phyloP scores from a whole-genome alignment of 192 early-diverging fungal species.

The Paraglomus brasilianum region DNA sequence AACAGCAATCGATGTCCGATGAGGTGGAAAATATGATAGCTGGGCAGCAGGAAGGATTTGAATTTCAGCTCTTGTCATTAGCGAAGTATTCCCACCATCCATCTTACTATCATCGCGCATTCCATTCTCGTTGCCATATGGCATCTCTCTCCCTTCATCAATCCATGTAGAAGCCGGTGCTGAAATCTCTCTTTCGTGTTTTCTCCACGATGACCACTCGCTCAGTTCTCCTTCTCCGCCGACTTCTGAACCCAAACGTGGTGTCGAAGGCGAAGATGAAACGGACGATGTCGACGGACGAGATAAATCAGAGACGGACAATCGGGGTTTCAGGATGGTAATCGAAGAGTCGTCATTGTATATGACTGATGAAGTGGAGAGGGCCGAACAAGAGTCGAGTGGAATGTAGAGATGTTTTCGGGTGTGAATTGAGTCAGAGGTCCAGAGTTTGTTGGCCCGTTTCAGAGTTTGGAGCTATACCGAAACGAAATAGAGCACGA shows the following conservation, averaged over 20 bases:
- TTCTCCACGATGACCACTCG: no score
- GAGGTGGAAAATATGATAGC: conserved; percentile 11
- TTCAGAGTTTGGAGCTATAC: conserved; percentile 41
- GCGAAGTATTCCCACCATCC: no score
- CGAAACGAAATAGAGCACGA: conserved; percentile 1
- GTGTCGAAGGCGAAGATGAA: conserved; percentile 1
- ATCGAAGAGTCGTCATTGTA: background rate
- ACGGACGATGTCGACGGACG: background rate
- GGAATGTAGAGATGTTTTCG: conserved; percentile 53
- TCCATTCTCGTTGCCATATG: no score
- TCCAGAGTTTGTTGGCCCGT: conserved; percentile 50
- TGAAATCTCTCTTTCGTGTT: no score
- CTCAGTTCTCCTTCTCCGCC: no score
- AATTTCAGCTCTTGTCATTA: background rate
- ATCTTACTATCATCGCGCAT: no score
- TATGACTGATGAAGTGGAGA: no score
- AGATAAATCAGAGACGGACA: background rate
- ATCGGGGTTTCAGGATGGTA: background rate
- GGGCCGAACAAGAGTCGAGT: conserved; percentile 38
- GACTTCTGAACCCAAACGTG: background rate
- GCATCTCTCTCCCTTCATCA: no score
- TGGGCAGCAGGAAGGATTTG: background rate
- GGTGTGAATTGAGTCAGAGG: conserved; percentile 52
- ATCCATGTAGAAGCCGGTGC: no score
- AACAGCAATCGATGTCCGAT: background rate